These are phyloP conservation scores for Pleurotus salmoneostramineus DNA, from an alignment of 768 basidiomycete genomes.

Conservation along the genomic window DNA sequence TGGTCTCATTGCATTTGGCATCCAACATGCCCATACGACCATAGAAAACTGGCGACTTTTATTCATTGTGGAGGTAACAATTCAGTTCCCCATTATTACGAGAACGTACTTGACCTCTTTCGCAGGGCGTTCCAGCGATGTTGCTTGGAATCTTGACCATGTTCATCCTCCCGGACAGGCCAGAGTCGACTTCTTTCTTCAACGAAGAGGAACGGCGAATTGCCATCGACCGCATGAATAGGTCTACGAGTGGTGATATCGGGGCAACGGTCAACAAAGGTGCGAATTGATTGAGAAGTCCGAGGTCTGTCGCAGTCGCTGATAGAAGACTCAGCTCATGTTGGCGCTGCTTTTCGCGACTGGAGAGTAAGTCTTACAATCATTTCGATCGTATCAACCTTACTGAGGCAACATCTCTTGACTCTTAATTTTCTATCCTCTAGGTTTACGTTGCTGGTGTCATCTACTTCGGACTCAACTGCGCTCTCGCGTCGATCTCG, in stretches of 20 bases:
- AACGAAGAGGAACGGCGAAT: slow-evolving; percentile 51
- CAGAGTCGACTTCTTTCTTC: slow-evolving; percentile 63
- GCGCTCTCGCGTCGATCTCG: slow-evolving; percentile 72
- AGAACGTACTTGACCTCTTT: neutral
- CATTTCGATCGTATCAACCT: no score
- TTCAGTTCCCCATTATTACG: no score
- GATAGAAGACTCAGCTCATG: slow-evolving; percentile 40
- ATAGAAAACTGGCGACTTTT: slow-evolving; percentile 58
- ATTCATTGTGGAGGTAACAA: slow-evolving; percentile 66
- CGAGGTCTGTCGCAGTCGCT: no score
- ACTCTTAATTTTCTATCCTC: no score
- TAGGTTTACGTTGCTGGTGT: slow-evolving; percentile 64
- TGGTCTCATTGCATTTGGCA: slow-evolving; percentile 75
- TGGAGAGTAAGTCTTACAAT: slow-evolving; percentile 52
- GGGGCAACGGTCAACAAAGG: slow-evolving; percentile 65
- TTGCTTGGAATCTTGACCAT: slow-evolving; percentile 54
- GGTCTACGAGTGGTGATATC: slow-evolving; percentile 61
- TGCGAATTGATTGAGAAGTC: no score
- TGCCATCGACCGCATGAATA: slow-evolving; percentile 63
- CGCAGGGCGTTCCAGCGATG: slow-evolving; percentile 64
- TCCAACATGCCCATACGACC: slow-evolving; percentile 53
- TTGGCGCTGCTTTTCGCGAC: slow-evolving; percentile 59
- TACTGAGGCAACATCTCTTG: no score
- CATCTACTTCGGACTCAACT: slow-evolving; percentile 77
- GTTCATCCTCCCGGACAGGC: slow-evolving; percentile 62